Evolutionary conservation across 2,329 filamentous ascomycete species (phyloP).

Genomic region (Myriosclerotinia curreyana): DNA sequence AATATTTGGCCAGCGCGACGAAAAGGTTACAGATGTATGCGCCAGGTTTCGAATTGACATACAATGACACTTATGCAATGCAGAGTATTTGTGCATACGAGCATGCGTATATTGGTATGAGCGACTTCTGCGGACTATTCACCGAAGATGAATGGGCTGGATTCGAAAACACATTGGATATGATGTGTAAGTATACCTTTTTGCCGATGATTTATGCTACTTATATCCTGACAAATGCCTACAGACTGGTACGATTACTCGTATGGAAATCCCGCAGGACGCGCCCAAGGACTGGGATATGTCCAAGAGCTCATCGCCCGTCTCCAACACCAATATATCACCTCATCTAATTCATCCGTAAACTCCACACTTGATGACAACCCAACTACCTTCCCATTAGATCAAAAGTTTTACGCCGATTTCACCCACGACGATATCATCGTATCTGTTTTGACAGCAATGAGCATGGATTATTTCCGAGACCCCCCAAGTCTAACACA

Average conservation of each 20-base stretch:
- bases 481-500: slow-evolving; percentile 45
- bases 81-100: slow-evolving; percentile 56
- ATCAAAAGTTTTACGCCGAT: slow-evolving; percentile 70
- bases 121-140: slow-evolving; percentile 53
- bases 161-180: slow-evolving; percentile 52
- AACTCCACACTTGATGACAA: slow-evolving; percentile 72
- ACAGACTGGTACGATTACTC: slow-evolving; percentile 64
- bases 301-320: slow-evolving; percentile 81
- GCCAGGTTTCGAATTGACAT: slow-evolving; percentile 49
- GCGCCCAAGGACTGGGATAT: slow-evolving; percentile 81
- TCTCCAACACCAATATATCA: slow-evolving; percentile 63
- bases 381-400: slow-evolving; percentile 67
- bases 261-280: slow-evolving; percentile 74
- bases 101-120: slow-evolving; percentile 48
- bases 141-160: slow-evolving; percentile 54
- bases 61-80: slow-evolving; percentile 51
- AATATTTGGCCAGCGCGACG: slow-evolving; percentile 47
- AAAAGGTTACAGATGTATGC: slow-evolving; percentile 47
- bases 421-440: slow-evolving; percentile 90
- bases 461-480: slow-evolving; percentile 54
- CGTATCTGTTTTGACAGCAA: slow-evolving; percentile 58
- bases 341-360: slow-evolving; percentile 65
- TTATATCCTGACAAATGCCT: neutral
- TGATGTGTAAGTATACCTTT: slow-evolving; percentile 47
- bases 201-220: neutral